These are phyloP conservation scores for Neurospora discreta DNA, from an alignment of 495 filamentous ascomycete genomes.

Conservation along the genomic window DNA sequence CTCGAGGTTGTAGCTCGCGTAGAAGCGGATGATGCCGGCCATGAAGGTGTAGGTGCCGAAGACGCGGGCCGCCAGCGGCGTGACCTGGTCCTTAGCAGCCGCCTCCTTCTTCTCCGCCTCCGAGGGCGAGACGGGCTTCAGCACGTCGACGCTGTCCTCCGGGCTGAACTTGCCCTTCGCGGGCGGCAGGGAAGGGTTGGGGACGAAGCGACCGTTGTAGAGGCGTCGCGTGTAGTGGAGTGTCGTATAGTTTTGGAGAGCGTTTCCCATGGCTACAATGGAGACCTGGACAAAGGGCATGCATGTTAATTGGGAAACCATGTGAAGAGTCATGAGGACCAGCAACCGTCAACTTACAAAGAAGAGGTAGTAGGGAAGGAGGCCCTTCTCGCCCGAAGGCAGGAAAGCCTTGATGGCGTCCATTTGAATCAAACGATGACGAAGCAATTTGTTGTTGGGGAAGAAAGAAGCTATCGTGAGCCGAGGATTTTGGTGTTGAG, in stretches of 20 bases:
- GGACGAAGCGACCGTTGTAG: constrained; percentile 49
- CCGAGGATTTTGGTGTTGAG: neutral
- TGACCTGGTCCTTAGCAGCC: constrained; percentile 41
- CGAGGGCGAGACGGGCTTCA: constrained; percentile 37
- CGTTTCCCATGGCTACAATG: constrained; percentile 67
- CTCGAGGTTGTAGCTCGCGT: constrained; percentile 75
- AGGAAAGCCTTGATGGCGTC: constrained; percentile 27
- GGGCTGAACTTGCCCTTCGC: constrained; percentile 25
- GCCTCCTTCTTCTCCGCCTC: constrained; percentile 26
- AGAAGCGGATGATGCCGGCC: constrained; percentile 61
- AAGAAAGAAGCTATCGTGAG: neutral
- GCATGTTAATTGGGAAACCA: neutral
- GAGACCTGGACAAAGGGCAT: constrained; percentile 44
- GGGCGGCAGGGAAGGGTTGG: constrained; percentile 26
- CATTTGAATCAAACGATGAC: constrained; percentile 12
- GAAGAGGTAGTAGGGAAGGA: constrained; percentile 37
- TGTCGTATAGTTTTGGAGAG: constrained; percentile 67
- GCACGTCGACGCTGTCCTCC: constrained; percentile 31
- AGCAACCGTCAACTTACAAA: constrained; percentile 24
- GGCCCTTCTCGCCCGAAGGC: constrained; percentile 31
- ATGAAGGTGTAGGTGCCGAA: constrained; percentile 92
- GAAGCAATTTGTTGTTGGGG: neutral
- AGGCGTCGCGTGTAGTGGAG: constrained; percentile 63
- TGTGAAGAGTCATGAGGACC: neutral
- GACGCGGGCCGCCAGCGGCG: constrained; percentile 63